Evolutionary conservation across 371 early-diverging fungal species (phyloP).

Genomic region (Mucor lusitanicus): DNA sequence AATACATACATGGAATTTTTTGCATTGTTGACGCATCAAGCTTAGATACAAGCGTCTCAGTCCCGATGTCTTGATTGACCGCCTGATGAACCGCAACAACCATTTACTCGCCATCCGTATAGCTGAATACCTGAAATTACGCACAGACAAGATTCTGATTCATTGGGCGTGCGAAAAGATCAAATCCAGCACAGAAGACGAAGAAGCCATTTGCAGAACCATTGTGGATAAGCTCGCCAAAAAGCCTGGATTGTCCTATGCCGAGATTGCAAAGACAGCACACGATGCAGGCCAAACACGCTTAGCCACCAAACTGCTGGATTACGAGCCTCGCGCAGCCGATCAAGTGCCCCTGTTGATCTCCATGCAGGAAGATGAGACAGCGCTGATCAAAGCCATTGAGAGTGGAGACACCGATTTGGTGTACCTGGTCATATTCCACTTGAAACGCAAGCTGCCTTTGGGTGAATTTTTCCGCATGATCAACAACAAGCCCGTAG

Average conservation of each 20-base stretch:
- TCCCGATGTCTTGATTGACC: slow-evolving; percentile 77
- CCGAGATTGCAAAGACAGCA: slow-evolving; percentile 93
- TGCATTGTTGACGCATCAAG: too few relatives aligned
- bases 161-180: slow-evolving; percentile 98
- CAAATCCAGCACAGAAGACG: slow-evolving; percentile 82
- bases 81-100: slow-evolving; percentile 81
- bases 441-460: slow-evolving; percentile 81
- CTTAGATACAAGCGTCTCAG: slow-evolving; percentile 73
- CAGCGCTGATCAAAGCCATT: slow-evolving; percentile 88
- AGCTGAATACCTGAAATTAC: slow-evolving; percentile 80
- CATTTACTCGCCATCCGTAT: slow-evolving; percentile 86
- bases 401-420: slow-evolving; percentile 95
- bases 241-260: slow-evolving; percentile 79
- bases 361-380: slow-evolving; percentile 89
- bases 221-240: slow-evolving; percentile 79
- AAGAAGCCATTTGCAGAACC: slow-evolving; percentile 77
- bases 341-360: slow-evolving; percentile 94
- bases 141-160: slow-evolving; percentile 81
- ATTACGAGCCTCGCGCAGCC: slow-evolving; percentile 92
- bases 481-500: slow-evolving; percentile 80
- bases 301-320: slow-evolving; percentile 87
- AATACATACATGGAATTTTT: too few relatives aligned
- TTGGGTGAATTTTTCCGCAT: slow-evolving; percentile 89
- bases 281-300: slow-evolving; percentile 83
- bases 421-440: slow-evolving; percentile 89